Evolutionary conservation across 345 rosid genomes (phyloP), one percentile per base, ranked within the genome.

Genomic region (Nasturtium officinale): DNA sequence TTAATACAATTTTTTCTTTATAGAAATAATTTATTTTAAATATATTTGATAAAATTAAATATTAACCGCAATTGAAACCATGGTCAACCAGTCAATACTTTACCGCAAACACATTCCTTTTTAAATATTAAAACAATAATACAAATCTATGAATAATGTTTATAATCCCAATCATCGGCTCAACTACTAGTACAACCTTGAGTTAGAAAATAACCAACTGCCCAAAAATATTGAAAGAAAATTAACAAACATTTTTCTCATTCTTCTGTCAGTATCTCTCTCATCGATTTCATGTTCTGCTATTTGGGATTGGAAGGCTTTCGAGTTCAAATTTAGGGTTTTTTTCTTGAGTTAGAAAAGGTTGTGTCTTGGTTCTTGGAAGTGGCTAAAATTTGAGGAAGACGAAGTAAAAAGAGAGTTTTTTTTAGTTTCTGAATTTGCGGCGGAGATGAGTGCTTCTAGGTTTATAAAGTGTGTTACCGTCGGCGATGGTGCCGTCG

Each of bases 391-490:
- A 71, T 71, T 72, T 71, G 32, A 77, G 50, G 21, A 58, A 40
- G 9, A 46, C 46, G 38, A 9, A 17, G 18, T 5, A 20, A 20
- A n/a, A 46, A 17, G 12, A 9, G 35, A 30, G 69, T 12, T 45
- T 8, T 72, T 50, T 25, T 1, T 4, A 32, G 33, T 56, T 55
- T 61, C 1, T 54, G 50, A 35, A 54, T 48, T 64, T 70, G 52
- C 60, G 57, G 69, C 18, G 58, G 69, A 75, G 76, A 93, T 90
- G 97, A 90, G 91, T 57, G 97, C 98, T 42, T 90, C 94, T 40
- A 86, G 94, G 88, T 93, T 91, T 82, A 90, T 90, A 13, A 93
- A 93, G 96, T 93, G 98, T 81, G 96, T 89, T 10, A 93, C 98
- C 32, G 98, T 93, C 77, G 97, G 98, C 69, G 98, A 93, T 45